Conservation (phyloP, 495 filamentous ascomycete species). For the Bathelium albidoporum region DNA sequence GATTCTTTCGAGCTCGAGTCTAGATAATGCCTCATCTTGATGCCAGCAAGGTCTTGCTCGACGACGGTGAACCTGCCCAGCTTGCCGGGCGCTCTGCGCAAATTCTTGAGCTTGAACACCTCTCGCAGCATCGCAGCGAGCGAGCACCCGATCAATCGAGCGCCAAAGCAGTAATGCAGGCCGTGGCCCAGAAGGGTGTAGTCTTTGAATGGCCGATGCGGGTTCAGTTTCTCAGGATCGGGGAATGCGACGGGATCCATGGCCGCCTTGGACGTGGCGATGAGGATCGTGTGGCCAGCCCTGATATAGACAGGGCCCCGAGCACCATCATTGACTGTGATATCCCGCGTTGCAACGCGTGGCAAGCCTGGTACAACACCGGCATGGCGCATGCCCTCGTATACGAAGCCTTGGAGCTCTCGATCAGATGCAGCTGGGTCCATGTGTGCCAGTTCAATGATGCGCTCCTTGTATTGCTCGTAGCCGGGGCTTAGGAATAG, state of each 20-base stretch:
- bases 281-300: constrained; percentile 15
- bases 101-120: constrained; percentile 26
- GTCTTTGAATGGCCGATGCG: constrained; percentile 14
- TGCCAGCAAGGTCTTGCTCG: constrained; percentile 28
- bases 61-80: constrained; percentile 26
- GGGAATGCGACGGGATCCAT: constrained; percentile 26
- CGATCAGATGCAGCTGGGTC: constrained; percentile 11
- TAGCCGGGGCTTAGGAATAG: constrained; percentile 22
- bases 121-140: constrained; percentile 25
- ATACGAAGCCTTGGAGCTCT: constrained; percentile 25
- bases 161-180: constrained; percentile 20
- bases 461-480: constrained; percentile 23
- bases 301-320: constrained; percentile 17
- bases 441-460: constrained; percentile 24
- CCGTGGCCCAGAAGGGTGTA: constrained; percentile 21
- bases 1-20: constrained; percentile 30
- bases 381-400: constrained; percentile 33
- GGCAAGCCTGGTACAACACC: constrained; percentile 28
- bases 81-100: constrained; percentile 19
- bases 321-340: constrained; percentile 16
- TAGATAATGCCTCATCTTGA: constrained; percentile 33
- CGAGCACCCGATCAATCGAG: constrained; percentile 19
- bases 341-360: constrained; percentile 20
- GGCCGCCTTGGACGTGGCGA: constrained; percentile 22
- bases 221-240: constrained; percentile 22